Percentiles rank a stretch among this genome's conserved stretches.
phyloP scores from a whole-genome alignment of 495 filamentous ascomycete species.

The Neurospora sp. region DNA sequence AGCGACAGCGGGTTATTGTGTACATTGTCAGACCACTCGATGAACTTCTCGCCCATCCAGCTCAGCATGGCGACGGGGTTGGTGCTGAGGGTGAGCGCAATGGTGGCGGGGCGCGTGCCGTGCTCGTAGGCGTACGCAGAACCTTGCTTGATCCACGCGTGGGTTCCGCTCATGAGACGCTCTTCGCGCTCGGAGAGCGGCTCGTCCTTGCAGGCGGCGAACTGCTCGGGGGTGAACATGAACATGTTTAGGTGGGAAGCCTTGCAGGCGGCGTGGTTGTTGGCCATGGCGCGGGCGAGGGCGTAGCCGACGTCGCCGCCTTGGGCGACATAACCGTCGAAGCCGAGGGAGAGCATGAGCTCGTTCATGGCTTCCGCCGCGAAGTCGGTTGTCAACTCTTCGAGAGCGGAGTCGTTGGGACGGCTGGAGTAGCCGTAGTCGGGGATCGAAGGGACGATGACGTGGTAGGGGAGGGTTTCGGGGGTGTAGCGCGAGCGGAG shows the following conservation, averaged over 20 bases:
- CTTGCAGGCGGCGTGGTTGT: conserved; percentile 25
- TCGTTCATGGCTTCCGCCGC: conserved; percentile 42
- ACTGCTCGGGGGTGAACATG: conserved; percentile 9
- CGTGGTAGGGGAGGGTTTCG: conserved; percentile 49
- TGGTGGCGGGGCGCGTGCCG: conserved; percentile 49
- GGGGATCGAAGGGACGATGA: conserved; percentile 56
- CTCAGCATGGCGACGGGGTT: conserved; percentile 54
- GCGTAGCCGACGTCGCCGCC: conserved; percentile 58
- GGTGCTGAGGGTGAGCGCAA: conserved; percentile 45
- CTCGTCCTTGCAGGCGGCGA: conserved; percentile 5
- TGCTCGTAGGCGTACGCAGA: conserved; percentile 48
- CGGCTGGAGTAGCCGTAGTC: conserved; percentile 52
- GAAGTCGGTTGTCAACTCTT: conserved; percentile 34
- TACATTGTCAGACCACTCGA: conserved; percentile 40
- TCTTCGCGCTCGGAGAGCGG: conserved; percentile 9
- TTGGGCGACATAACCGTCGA: conserved; percentile 52
- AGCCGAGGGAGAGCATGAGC: conserved; percentile 51
- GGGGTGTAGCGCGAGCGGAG: conserved; percentile 44
- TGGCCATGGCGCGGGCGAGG: conserved; percentile 35
- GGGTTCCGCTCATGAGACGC: conserved; percentile 1
- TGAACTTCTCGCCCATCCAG: conserved; percentile 62
- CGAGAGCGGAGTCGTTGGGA: conserved; percentile 31
- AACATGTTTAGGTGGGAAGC: conserved; percentile 29
- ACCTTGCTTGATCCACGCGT: conserved; percentile 22
- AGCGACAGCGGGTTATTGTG: conserved; percentile 25